These are phyloP conservation scores for Arxiozyma slooffiae DNA, from an alignment of 1,139 yeast genomes.

Conservation along the genomic window DNA sequence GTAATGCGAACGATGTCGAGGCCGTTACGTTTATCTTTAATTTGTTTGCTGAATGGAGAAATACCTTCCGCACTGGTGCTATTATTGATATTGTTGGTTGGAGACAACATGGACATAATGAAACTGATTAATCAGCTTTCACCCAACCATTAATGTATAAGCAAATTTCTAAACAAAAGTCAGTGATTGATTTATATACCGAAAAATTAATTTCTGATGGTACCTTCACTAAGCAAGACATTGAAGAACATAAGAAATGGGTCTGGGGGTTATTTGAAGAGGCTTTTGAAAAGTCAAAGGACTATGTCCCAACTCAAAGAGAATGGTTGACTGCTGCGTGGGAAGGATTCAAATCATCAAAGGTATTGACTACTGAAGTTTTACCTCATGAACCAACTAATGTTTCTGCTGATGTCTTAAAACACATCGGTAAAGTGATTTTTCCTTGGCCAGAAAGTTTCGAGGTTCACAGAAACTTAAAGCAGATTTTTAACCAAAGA, in stretches of 20 bases:
- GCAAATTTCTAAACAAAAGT: conserved; percentile 77
- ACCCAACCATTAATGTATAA: conserved; percentile 97
- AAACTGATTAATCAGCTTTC: conserved; percentile 97
- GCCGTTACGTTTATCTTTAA: conserved; percentile 84
- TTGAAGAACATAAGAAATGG: conserved; percentile 95
- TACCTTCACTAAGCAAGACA: conserved; percentile 78
- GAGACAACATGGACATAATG: conserved; percentile 98
- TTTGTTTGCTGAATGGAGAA: conserved; percentile 98
- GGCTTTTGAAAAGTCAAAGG: conserved; percentile 77
- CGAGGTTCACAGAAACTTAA: conserved; percentile 88
- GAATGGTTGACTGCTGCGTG: conserved; percentile 99
- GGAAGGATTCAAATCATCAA: conserved; percentile 98
- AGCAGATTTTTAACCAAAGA: conserved; percentile 85
- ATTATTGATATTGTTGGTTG: conserved; percentile 95
- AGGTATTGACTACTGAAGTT: conserved; percentile 89
- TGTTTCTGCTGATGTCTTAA: conserved; percentile 60
- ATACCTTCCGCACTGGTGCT: conserved; percentile 90
- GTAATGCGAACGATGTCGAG: conserved; percentile 96
- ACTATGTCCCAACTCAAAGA: conserved; percentile 82
- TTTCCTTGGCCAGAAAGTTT: conserved; percentile 84
- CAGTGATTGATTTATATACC: conserved; percentile 78
- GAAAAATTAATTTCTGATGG: conserved; percentile 75
- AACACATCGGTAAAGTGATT: conserved; percentile 67
- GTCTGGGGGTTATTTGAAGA: conserved; percentile 93
- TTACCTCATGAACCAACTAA: conserved; percentile 96